Conservation (phyloP, 345 rosid species). For the Camelina laxa region DNA sequence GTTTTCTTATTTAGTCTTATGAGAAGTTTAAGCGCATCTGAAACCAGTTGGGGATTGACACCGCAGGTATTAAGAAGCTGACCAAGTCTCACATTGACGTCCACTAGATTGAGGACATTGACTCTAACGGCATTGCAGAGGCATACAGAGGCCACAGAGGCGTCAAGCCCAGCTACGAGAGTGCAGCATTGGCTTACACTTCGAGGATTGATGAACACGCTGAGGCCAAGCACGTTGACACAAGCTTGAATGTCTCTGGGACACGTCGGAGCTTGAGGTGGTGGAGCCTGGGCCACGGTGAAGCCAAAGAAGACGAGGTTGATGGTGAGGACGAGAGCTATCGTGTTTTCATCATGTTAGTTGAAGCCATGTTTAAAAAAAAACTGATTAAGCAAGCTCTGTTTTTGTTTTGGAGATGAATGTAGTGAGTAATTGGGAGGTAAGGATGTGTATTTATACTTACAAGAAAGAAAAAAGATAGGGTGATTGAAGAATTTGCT, state of each 20-base stretch:
- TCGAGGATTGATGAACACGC: neutral
- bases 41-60: neutral
- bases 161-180: neutral
- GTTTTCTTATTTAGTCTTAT: neutral
- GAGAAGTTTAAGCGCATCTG: neutral
- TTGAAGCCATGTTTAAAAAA: conserved; percentile 8
- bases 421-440: neutral
- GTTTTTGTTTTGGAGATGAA: neutral
- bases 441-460: conserved; percentile 6
- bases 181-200: neutral
- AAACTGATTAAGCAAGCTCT: neutral
- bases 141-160: neutral
- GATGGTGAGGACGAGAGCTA: conserved; percentile 29
- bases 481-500: neutral
- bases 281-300: neutral
- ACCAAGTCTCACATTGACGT: neutral
- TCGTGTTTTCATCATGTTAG: neutral
- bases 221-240: neutral
- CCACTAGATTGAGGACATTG: neutral
- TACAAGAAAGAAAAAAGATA: no score
- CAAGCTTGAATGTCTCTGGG: neutral
- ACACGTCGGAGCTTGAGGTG: neutral
- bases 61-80: neutral
- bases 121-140: conserved; percentile 2
- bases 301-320: conserved; percentile 32